A percentile compares a stretch with the other conserved stretches of the same genome.
Conservation (phyloP, 164 flowering plant genomes). For the Annona cherimola region DNA sequence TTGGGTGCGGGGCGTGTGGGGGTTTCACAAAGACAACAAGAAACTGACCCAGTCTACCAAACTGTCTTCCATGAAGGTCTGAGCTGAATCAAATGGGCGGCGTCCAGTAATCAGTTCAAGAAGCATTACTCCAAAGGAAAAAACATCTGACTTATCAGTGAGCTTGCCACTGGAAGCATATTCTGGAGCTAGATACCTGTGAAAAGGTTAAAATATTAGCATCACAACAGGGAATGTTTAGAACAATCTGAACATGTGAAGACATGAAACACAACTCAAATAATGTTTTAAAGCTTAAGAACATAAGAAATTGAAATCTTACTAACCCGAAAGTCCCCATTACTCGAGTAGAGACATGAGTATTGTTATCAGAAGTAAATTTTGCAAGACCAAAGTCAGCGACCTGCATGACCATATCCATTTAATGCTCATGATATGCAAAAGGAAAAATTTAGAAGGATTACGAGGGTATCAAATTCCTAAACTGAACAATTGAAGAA, state of each 20-base stretch:
- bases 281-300: neutral
- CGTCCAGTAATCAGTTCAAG: slow-evolving; percentile 89
- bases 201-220: slow-evolving; percentile 3
- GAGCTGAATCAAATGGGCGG: slow-evolving; percentile 56
- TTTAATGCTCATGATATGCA: neutral
- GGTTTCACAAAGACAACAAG: neutral
- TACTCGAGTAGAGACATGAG: slow-evolving; percentile 94
- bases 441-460: neutral
- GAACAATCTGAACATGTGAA: neutral
- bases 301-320: neutral
- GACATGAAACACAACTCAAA: neutral
- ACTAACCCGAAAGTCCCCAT: slow-evolving; percentile 97
- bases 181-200: slow-evolving; percentile 94
- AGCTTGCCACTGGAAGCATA: slow-evolving; percentile 91
- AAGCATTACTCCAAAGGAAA: slow-evolving; percentile 91
- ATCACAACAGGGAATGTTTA: neutral
- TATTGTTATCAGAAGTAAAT: slow-evolving; percentile 68
- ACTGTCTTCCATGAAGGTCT: slow-evolving; percentile 64
- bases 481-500: neutral
- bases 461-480: neutral
- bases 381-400: slow-evolving; percentile 99
- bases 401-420: slow-evolving; percentile 42
- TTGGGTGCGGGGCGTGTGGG: no score
- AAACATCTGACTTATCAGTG: slow-evolving; percentile 87
- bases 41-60: slow-evolving; percentile 88